These are phyloP conservation scores for Galerina marginata DNA, from an alignment of 768 basidiomycete species.

Conservation along the genomic window DNA sequence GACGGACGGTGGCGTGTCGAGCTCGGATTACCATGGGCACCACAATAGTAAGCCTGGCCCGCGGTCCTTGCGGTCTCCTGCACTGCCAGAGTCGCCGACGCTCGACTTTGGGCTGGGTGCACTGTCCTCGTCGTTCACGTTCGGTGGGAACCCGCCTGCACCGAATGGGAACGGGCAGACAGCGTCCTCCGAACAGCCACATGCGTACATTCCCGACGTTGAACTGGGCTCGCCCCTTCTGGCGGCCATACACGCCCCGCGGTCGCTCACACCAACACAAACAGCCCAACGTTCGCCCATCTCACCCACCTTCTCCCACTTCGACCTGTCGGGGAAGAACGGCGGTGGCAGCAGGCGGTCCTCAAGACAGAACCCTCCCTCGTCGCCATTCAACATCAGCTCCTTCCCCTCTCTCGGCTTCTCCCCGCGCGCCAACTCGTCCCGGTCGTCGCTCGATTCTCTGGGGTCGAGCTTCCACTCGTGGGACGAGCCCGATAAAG, in stretches of 20 bases:
- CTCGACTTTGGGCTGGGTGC: conserved; percentile 42
- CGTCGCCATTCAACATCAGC: conserved; percentile 57
- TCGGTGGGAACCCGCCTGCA: conserved; percentile 22
- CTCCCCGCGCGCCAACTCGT: conserved; percentile 74
- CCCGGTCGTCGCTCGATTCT: conserved; percentile 80
- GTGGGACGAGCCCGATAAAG: conserved; percentile 67
- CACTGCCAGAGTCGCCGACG: conserved; percentile 64
- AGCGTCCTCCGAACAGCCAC: conserved; percentile 34
- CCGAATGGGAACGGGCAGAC: conserved; percentile 35
- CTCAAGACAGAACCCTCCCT: conserved; percentile 56
- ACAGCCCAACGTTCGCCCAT: conserved; percentile 56
- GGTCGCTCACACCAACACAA: conserved; percentile 76
- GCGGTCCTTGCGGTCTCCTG: conserved; percentile 58
- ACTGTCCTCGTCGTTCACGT: conserved; percentile 33
- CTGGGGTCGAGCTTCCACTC: conserved; percentile 88
- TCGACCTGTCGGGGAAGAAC: conserved; percentile 41
- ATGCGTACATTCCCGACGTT: conserved; percentile 53
- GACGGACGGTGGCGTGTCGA: conserved; percentile 40
- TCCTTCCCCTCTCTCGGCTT: conserved; percentile 66
- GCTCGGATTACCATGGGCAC: conserved; percentile 38
- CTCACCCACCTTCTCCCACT: conserved; percentile 51
- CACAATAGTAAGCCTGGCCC: conserved; percentile 34
- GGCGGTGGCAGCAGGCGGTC: conserved; percentile 48
- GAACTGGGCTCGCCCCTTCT: conserved; percentile 55
- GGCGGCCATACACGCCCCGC: conserved; percentile 43